Conservation (phyloP, 768 basidiomycete genomes). For the Lactarius deliciosus region DNA sequence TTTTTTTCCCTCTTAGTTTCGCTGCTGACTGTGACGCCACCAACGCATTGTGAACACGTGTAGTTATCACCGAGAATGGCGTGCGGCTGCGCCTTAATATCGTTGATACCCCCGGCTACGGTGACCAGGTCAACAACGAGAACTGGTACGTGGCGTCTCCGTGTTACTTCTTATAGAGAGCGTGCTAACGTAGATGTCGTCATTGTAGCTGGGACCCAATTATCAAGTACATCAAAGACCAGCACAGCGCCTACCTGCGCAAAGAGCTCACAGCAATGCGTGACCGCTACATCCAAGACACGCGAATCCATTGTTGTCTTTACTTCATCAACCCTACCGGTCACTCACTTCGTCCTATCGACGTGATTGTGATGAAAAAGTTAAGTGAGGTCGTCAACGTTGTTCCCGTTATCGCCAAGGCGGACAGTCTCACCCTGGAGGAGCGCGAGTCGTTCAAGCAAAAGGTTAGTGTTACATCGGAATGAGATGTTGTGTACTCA, state of each 20-base stretch:
- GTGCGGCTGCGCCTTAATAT: conserved; percentile 95
- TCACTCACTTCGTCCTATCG: conserved; percentile 92
- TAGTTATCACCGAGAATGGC: conserved; percentile 95
- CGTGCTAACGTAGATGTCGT: not conserved
- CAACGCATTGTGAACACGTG: not conserved
- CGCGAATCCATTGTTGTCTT: conserved; percentile 95
- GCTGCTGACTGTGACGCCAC: conserved; percentile 8
- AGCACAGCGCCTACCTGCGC: conserved; percentile 97
- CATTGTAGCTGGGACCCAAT: conserved; percentile 93
- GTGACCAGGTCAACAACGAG: conserved; percentile 99
- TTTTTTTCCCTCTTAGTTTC: not conserved
- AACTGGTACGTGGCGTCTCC: conserved; percentile 64
- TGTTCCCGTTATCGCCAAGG: conserved; percentile 98
- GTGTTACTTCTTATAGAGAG: not conserved
- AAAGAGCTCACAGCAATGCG: conserved; percentile 99
- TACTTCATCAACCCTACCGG: conserved; percentile 99
- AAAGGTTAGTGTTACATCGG: conserved; percentile 53
- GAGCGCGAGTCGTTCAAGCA: conserved; percentile 93
- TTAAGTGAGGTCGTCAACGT: conserved; percentile 98
- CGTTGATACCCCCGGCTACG: conserved; percentile 97
- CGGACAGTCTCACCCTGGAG: conserved; percentile 89
- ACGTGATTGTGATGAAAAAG: conserved; percentile 99
- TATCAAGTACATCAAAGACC: conserved; percentile 98
- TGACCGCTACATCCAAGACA: conserved; percentile 97
- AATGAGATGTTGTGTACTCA: conserved; percentile 15